A percentile compares a stretch with the other conserved stretches of the same genome.
These are phyloP conservation scores for Nyctanthes arbortristis DNA, from an alignment of 257 asterid species.

Conservation along the genomic window DNA sequence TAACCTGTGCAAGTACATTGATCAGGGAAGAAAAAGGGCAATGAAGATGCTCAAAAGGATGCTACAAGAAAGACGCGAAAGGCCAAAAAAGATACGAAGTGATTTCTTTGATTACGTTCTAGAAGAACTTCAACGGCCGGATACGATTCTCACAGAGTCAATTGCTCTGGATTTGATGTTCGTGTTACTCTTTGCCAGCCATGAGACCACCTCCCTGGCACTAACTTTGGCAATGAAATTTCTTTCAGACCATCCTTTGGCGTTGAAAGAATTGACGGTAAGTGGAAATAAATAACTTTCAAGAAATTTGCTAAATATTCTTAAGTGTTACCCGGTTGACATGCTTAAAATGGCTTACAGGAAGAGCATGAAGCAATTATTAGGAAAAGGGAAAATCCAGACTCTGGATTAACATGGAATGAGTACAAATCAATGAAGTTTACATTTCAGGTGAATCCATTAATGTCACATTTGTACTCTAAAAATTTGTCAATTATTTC, in stretches of 20 bases:
- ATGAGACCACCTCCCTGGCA: slow-evolving; percentile 86
- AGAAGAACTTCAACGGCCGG: slow-evolving; percentile 66
- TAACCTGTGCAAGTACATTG: slow-evolving; percentile 1
- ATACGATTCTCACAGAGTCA: slow-evolving; percentile 68
- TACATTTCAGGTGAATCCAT: slow-evolving; percentile 67
- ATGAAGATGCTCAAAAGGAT: slow-evolving; percentile 70
- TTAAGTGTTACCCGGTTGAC: neutral
- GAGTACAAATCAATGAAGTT: slow-evolving; percentile 86
- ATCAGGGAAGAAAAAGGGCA: slow-evolving; percentile 82
- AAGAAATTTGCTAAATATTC: neutral
- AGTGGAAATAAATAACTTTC: slow-evolving; percentile 24
- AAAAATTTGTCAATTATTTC: neutral
- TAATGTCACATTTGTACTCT: neutral
- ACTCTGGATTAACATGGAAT: slow-evolving; percentile 70
- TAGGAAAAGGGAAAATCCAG: slow-evolving; percentile 57
- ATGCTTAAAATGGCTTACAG: slow-evolving; percentile 38
- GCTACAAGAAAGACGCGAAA: slow-evolving; percentile 77
- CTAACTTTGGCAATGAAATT: slow-evolving; percentile 67
- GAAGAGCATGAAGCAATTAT: slow-evolving; percentile 78
- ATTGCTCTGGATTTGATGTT: slow-evolving; percentile 94
- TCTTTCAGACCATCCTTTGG: slow-evolving; percentile 60
- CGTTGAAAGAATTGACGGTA: slow-evolving; percentile 58
- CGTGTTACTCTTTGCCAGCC: slow-evolving; percentile 91
- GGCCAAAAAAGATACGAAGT: slow-evolving; percentile 50
- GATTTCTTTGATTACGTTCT: slow-evolving; percentile 90